phyloP scores from a whole-genome alignment of 345 rosid genomes.

The Bruguiera parviflora region DNA sequence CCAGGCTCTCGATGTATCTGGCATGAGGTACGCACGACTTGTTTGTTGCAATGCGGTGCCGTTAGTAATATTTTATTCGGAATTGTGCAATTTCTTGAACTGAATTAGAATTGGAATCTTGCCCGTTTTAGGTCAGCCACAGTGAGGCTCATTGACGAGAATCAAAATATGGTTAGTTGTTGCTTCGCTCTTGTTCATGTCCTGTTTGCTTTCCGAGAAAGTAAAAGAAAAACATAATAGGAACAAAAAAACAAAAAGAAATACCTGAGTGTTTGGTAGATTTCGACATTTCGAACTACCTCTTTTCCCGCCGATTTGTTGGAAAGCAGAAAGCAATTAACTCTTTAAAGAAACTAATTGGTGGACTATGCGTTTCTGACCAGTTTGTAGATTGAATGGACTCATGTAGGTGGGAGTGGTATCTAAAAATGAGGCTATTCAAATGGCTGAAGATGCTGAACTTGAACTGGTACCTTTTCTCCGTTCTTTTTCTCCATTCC shows the following conservation, averaged over 20 bases:
- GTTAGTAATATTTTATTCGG: neutral
- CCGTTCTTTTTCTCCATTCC: neutral
- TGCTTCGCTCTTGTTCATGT: neutral
- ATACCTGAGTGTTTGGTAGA: too few relatives aligned
- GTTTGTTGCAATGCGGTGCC: neutral
- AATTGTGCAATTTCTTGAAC: neutral
- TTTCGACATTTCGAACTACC: too few relatives aligned
- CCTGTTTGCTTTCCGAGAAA: slow-evolving; percentile 15
- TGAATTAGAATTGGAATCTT: neutral
- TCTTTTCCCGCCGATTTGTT: too few relatives aligned
- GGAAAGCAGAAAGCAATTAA: too few relatives aligned
- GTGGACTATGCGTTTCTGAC: neutral
- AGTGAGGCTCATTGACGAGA: slow-evolving; percentile 70
- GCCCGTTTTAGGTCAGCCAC: slow-evolving; percentile 51
- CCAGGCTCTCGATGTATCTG: slow-evolving; percentile 56
- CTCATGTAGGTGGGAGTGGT: slow-evolving; percentile 72
- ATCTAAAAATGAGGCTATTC: slow-evolving; percentile 64
- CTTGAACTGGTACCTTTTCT: slow-evolving; percentile 70
- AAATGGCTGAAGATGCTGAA: slow-evolving; percentile 79
- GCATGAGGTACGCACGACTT: slow-evolving; percentile 41
- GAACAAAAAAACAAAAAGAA: too few relatives aligned
- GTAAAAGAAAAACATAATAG: too few relatives aligned
- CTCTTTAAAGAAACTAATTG: too few relatives aligned
- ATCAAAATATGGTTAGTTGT: slow-evolving; percentile 76
- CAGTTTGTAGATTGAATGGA: neutral